Percentiles rank a stretch among this genome's conserved stretches.
Evolutionary conservation across 805 yeast species (phyloP).

Genomic region (Vanderwaltozyma tropicalis): DNA sequence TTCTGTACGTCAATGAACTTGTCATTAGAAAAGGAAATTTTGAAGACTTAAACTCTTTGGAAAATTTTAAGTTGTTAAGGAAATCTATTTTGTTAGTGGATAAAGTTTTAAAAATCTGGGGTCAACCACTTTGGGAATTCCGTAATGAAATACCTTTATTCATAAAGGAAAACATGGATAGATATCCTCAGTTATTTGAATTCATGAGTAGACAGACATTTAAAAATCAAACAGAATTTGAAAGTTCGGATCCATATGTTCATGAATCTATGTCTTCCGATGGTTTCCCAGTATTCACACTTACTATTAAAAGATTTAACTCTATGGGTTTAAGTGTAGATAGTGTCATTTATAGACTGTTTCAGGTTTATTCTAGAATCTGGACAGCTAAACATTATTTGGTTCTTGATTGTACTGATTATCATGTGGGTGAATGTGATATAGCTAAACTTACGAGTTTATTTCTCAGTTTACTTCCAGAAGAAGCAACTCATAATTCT

Average conservation of each 20-base stretch:
- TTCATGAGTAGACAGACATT: slow-evolving; percentile 59
- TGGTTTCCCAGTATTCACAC: slow-evolving; percentile 56
- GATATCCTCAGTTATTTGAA: slow-evolving; percentile 46
- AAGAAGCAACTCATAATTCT: slow-evolving; percentile 41
- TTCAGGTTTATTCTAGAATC: slow-evolving; percentile 56
- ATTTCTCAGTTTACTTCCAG: slow-evolving; percentile 39
- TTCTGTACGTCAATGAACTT: slow-evolving; percentile 39
- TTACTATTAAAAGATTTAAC: slow-evolving; percentile 34
- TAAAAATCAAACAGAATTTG: slow-evolving; percentile 36
- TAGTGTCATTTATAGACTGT: slow-evolving; percentile 42
- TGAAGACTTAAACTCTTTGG: slow-evolving; percentile 6
- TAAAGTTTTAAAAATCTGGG: slow-evolving; percentile 35
- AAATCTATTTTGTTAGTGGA: slow-evolving; percentile 34
- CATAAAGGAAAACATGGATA: slow-evolving; percentile 39
- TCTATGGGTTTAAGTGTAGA: slow-evolving; percentile 33
- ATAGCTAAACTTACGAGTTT: slow-evolving; percentile 16
- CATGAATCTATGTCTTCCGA: slow-evolving; percentile 57
- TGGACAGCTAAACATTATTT: slow-evolving; percentile 57
- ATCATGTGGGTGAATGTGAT: slow-evolving; percentile 17
- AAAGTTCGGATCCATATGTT: slow-evolving; percentile 30
- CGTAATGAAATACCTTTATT: slow-evolving; percentile 46
- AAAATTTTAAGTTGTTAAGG: slow-evolving; percentile 13
- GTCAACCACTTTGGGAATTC: slow-evolving; percentile 46
- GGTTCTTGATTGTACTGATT: slow-evolving; percentile 59
- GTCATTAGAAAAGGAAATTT: slow-evolving; percentile 21